Conservation (phyloP, 495 filamentous ascomycete genomes). For the Achaetomiella virescens region DNA sequence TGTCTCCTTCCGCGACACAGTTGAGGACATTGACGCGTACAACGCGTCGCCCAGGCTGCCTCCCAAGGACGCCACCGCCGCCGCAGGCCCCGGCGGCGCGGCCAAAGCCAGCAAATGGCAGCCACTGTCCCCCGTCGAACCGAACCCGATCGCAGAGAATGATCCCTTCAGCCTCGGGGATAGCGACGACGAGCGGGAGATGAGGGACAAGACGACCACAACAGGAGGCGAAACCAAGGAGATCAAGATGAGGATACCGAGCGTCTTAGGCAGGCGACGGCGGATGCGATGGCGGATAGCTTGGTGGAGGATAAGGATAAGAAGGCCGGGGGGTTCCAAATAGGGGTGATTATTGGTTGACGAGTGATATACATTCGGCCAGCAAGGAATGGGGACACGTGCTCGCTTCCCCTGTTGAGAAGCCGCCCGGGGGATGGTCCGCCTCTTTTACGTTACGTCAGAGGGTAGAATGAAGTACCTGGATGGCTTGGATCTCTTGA, state of each 20-base stretch:
- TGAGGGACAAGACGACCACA: slow-evolving; percentile 26
- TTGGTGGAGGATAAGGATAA: slow-evolving; percentile 31
- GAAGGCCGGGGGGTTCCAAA: slow-evolving; percentile 12
- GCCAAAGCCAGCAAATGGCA: slow-evolving; percentile 92
- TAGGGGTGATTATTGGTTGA: not conserved
- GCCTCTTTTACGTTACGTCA: no score
- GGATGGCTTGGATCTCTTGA: not conserved
- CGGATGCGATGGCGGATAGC: slow-evolving; percentile 55
- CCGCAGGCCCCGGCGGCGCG: slow-evolving; percentile 22
- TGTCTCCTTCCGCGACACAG: slow-evolving; percentile 69
- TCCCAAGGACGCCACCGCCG: slow-evolving; percentile 21
- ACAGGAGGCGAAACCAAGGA: slow-evolving; percentile 26
- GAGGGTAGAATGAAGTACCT: not conserved
- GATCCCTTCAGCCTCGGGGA: slow-evolving; percentile 96
- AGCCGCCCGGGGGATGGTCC: not conserved
- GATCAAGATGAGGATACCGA: slow-evolving; percentile 58
- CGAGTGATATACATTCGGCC: not conserved
- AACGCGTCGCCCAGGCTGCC: slow-evolving; percentile 50
- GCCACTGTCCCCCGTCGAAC: slow-evolving; percentile 79
- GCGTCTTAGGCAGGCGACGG: slow-evolving; percentile 63
- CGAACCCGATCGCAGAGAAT: slow-evolving; percentile 79
- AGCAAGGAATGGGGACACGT: not conserved
- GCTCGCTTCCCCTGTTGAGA: not conserved
- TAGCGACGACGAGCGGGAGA: slow-evolving; percentile 85
- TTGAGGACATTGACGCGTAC: slow-evolving; percentile 75